Base-by-base conservation (phyloP, 352 stramenopile species). In the Phytophthora pinifolia region DNA sequence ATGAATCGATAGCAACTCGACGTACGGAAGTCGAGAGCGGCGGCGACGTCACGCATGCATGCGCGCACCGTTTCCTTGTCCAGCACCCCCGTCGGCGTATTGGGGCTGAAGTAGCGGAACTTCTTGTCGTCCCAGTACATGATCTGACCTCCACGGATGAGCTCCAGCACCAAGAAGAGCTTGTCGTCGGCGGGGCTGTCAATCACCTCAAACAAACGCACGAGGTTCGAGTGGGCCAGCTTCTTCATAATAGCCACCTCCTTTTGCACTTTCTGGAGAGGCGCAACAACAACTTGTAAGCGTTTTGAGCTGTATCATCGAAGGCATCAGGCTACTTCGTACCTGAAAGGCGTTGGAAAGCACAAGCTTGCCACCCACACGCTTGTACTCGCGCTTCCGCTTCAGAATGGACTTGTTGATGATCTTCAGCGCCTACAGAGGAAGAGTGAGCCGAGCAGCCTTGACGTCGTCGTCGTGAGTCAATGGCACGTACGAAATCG, bases 181-280 rank as follows among this genome's bases (percentile, higher is more conserved):
- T 87, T 91, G 65, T 89, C 74, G 38, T 91, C 76, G 29, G 63
- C 70, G 0, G 74, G 76, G 27, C 81, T 91, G 57, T 96, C 83
- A 33, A 96, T 92, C 34, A 94, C 79, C 62, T 89, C 83, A 52
- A 83, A 68, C 18, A 92, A 62, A 29, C 77, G 80, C 39, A 89
- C 78, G 13, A 92, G 62, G 50, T 90, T 90, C 6, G 54, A 45
- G 47, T 91, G 83, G 1, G 61, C 46, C 10, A 93, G 71, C 31
- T 91, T 93, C 50, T 93, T 93, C 80, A 93, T 90, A 62, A 93
- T 89, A 18, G 80, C 80, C 27, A 89, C 78, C 25, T 93, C 80
- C 33, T 82, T 83, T 46, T 89, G 76, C 32, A 93, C 79, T 59
- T 93, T 91, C 53, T 89, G 50, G n/a, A 52, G 39, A 22, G 7